Percentiles rank a stretch among this genome's conserved stretches.
These are phyloP conservation scores for Penicillium sp. DNA, from an alignment of 2,329 filamentous ascomycete genomes.

Conservation along the genomic window DNA sequence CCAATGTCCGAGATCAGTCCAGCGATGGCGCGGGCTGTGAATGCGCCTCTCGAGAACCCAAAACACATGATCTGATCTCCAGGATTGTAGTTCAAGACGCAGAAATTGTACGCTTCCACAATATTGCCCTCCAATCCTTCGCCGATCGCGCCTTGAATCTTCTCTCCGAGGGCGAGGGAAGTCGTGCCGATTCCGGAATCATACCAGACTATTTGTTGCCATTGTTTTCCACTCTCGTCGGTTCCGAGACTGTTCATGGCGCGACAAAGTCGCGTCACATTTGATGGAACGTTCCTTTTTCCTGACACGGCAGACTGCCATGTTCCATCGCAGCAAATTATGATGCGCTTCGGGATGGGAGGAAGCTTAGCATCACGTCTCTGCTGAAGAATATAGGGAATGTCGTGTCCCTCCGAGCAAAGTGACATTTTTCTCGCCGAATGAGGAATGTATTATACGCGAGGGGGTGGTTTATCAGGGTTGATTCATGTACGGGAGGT, in stretches of 20 bases:
- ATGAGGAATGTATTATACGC: not conserved
- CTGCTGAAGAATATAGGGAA: not conserved
- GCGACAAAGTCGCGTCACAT: slow-evolving; percentile 36
- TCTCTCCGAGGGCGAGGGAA: slow-evolving; percentile 24
- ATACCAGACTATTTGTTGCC: slow-evolving; percentile 37
- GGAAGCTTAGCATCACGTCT: slow-evolving; percentile 5
- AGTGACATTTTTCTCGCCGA: slow-evolving; percentile 2
- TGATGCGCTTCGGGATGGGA: slow-evolving; percentile 29
- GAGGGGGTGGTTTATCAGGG: not conserved
- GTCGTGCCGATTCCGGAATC: slow-evolving; percentile 36
- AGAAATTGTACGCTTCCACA: slow-evolving; percentile 25
- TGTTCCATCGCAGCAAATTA: slow-evolving; percentile 38
- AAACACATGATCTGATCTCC: slow-evolving; percentile 26
- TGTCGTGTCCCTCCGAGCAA: not conserved
- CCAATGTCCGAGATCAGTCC: slow-evolving; percentile 25
- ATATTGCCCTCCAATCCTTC: slow-evolving; percentile 21
- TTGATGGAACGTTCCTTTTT: slow-evolving; percentile 31
- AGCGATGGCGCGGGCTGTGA: slow-evolving; percentile 22
- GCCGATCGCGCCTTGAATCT: slow-evolving; percentile 27
- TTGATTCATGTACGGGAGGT: not conserved
- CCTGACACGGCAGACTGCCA: slow-evolving; percentile 36
- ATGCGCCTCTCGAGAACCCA: slow-evolving; percentile 24
- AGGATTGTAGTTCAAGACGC: slow-evolving; percentile 20
- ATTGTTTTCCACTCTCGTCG: slow-evolving; percentile 26
- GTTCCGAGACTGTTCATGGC: slow-evolving; percentile 28